Percentiles rank a stretch among this genome's conserved stretches.
Conservation (phyloP, 1,284 basidiomycete genomes). For the Marasmius tenuissimus region DNA sequence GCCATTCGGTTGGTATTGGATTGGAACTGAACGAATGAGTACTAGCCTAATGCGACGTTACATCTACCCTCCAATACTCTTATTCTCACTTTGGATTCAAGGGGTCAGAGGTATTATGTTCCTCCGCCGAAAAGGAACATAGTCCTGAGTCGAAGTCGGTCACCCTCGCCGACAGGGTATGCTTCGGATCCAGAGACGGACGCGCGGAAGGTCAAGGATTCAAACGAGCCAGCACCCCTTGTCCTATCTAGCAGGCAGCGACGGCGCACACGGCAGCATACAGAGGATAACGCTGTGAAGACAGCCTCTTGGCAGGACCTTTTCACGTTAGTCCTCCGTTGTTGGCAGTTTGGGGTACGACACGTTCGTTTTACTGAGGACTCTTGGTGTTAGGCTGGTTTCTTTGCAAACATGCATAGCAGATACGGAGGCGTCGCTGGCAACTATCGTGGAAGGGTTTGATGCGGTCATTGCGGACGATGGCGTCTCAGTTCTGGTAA, state of each 20-base stretch:
- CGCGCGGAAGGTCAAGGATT: constrained; percentile 34
- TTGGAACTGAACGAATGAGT: constrained; percentile 33
- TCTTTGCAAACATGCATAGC: constrained; percentile 67
- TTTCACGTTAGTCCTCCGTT: constrained; percentile 51
- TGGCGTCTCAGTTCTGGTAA: constrained; percentile 43
- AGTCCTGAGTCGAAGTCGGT: constrained; percentile 30
- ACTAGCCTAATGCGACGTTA: constrained; percentile 39
- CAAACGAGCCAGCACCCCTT: constrained; percentile 5
- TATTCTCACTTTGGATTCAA: constrained; percentile 61
- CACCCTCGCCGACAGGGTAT: constrained; percentile 60
- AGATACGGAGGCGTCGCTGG: constrained; percentile 65
- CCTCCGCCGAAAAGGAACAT: constrained; percentile 28
- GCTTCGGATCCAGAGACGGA: constrained; percentile 69
- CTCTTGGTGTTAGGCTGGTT: constrained; percentile 51
- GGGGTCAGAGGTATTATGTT: constrained; percentile 58
- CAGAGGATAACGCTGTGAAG: constrained; percentile 23
- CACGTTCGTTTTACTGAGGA: background rate
- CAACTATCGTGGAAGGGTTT: constrained; percentile 52
- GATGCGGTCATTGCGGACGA: constrained; percentile 51
- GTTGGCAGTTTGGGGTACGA: constrained; percentile 1
- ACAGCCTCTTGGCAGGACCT: constrained; percentile 70
- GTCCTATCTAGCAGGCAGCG: constrained; percentile 28
- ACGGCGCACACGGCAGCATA: constrained; percentile 21
- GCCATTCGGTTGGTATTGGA: constrained; percentile 10
- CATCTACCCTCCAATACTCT: constrained; percentile 73